Base-by-base conservation (phyloP, 495 filamentous ascomycete species). In the Parmelia sp. region DNA sequence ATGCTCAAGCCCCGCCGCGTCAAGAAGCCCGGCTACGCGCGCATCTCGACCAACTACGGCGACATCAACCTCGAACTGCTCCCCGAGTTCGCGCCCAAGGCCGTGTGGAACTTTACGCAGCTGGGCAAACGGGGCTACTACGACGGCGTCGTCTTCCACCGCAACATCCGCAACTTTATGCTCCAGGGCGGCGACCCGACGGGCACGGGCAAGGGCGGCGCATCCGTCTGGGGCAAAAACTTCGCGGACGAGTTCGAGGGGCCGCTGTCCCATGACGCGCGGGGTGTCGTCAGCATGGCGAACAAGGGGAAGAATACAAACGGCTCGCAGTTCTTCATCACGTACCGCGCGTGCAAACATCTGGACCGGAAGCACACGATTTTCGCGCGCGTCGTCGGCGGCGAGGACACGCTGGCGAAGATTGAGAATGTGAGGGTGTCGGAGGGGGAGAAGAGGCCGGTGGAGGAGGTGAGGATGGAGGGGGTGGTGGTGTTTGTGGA, bases 271-370 rank as follows among this genome's bases (percentile, higher is more conserved):
- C 93, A 97, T 69, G 86, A 93, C 70, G 73, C 78, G 0, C 77
- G 94, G 6, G 94, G 94, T 3, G 81, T 94, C 1, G 67, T 97
- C 17, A 89, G 86, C 68, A 98, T 98, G 94, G 94, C 94, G 39
- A 98, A 98, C 70, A 98, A 98, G 69, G 94, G 94, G 35, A 96
- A 96, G 67, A 92, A 97, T 66, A 97, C 95, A 4, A 98, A 98
- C 71, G 90, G 88, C 40, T 88, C 83, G 62, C 94, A 98, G 76
- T 98, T 97, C 68, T 98, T 98, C 78, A 88, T 98, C 69, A 90
- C 86, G 3, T 97, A 97, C 73, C 86, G 88, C 25, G 80, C 88
- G 1, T 82, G 86, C 1, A 84, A 85, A 71, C 94, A 98, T 76
- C 82, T 98, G 17, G 90, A 97, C 72, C 80, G 86, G 62, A 98